These are phyloP conservation scores for Corymbia maculata DNA, from an alignment of 345 rosid species.

Conservation along the genomic window DNA sequence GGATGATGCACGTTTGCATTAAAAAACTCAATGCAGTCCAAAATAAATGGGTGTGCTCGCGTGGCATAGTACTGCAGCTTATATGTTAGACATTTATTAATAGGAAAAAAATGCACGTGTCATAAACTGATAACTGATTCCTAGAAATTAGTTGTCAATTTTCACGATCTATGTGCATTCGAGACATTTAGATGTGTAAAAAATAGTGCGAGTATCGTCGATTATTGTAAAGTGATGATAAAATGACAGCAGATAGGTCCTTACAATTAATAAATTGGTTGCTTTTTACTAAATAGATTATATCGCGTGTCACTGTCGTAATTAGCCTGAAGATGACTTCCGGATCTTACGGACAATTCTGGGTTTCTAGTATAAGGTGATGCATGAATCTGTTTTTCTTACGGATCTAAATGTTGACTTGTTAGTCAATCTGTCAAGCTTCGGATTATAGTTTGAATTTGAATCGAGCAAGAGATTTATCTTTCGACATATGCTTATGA, in stretches of 20 bases:
- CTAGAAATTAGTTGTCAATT: neutral
- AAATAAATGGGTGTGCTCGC: neutral
- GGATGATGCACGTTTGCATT: neutral
- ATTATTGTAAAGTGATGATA: neutral
- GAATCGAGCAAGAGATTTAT: neutral
- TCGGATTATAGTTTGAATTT: neutral
- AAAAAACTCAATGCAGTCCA: neutral
- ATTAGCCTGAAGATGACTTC: neutral
- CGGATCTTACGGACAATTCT: too few relatives aligned
- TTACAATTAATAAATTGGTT: neutral
- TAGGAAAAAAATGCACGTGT: fast-evolving
- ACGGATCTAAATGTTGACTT: neutral
- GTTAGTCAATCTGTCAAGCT: neutral
- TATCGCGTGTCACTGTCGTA: neutral
- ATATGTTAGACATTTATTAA: neutral
- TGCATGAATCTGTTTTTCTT: neutral
- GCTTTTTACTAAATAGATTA: neutral
- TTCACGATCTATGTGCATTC: neutral
- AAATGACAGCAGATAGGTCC: neutral
- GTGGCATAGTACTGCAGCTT: neutral
- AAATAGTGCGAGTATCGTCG: neutral
- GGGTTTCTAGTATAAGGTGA: too few relatives aligned
- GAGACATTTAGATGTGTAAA: neutral
- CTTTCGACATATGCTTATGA: neutral
- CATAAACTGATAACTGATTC: neutral